phyloP scores from a whole-genome alignment of 2,329 filamentous ascomycete species.

The Colletotrichum kahawae region DNA sequence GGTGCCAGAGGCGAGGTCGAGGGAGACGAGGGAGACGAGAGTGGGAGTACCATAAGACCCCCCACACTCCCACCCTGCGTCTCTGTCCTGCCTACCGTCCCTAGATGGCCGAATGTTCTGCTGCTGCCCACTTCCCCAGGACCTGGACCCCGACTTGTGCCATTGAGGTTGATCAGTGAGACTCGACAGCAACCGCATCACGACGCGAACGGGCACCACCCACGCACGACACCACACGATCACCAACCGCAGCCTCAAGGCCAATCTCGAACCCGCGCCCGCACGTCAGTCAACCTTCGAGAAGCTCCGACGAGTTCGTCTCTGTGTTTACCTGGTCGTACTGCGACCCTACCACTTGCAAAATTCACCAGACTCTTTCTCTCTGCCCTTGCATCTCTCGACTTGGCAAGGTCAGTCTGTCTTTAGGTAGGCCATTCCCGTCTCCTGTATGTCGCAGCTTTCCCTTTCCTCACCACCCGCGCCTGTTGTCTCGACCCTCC shows the following conservation, averaged over 20 bases:
- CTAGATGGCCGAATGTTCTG: neutral
- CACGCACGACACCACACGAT: neutral
- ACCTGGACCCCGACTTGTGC: neutral
- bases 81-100: neutral
- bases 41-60: conserved; percentile 18
- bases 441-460: conserved; percentile 5
- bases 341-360: neutral
- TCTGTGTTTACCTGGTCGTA: neutral
- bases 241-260: neutral
- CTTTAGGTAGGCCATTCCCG: neutral
- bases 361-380: neutral
- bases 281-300: neutral
- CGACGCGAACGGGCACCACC: neutral
- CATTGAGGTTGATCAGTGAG: neutral
- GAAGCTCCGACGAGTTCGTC: neutral
- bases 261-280: neutral
- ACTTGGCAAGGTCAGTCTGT: conserved; percentile 1
- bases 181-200: neutral
- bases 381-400: conserved; percentile 7
- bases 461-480: neutral
- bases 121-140: conserved; percentile 13
- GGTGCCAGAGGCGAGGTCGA: neutral
- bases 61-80: conserved; percentile 6
- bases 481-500: neutral
- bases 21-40: neutral